These are phyloP conservation scores for Backusella morwellensis DNA, from an alignment of 192 early-diverging fungal genomes.

Conservation along the genomic window DNA sequence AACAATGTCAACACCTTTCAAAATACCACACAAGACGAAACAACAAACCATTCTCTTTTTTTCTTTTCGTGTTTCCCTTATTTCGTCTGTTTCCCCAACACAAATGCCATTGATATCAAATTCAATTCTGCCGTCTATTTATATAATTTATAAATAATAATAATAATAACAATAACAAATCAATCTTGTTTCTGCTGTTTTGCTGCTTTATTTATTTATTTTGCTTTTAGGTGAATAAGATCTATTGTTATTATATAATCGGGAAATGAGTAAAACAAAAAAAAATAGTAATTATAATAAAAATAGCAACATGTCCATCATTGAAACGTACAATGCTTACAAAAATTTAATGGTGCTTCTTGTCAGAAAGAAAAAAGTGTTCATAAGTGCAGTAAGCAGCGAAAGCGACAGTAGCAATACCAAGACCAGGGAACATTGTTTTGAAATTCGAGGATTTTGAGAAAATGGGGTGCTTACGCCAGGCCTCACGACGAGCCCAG, in stretches of 20 bases:
- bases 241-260: background rate
- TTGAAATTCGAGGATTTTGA: conserved; percentile 56
- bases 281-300: background rate
- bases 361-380: conserved; percentile 49
- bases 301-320: background rate
- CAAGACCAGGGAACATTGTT: conserved; percentile 75
- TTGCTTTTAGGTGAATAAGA: background rate
- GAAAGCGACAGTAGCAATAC: conserved; percentile 74
- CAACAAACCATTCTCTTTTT: background rate
- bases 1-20: background rate
- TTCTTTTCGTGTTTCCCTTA: too few relatives aligned
- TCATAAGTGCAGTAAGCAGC: conserved; percentile 70
- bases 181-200: background rate
- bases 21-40: background rate
- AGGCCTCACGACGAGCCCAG: conserved; percentile 72
- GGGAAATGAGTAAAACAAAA: background rate
- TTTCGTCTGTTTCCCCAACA: too few relatives aligned
- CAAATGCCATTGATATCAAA: background rate
- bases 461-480: conserved; percentile 71
- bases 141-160: too few relatives aligned
- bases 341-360: conserved; percentile 41
- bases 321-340: background rate
- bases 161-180: background rate
- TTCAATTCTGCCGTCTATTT: background rate
- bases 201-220: background rate